Evolutionary conservation across 345 rosid genomes (phyloP), one percentile per base, ranked within the genome.

Genomic region (Fremontodendron californicum): DNA sequence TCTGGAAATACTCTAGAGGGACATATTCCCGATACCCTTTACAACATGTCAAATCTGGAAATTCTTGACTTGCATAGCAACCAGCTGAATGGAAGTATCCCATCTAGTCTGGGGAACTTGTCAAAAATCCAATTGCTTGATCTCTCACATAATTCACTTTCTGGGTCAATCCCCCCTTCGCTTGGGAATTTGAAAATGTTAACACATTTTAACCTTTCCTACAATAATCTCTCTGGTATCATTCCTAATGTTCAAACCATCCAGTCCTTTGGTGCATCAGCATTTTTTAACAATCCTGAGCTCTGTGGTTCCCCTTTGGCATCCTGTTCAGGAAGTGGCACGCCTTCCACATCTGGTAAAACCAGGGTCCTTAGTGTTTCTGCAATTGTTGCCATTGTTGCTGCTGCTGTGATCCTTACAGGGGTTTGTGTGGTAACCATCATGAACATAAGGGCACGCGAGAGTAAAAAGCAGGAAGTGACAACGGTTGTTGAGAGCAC

Each of bases 301-400:
- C 93, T 93, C 71, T 93, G 98, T 31, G 99, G 99, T 74, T 29
- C 84, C 45, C 99, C 99, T 65, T 85, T 95, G 78, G 77, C 77
- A 29, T 66, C 93, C 51, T 95, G 99, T 87, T 84, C 86, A n/a
- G 70, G 49, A 43, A 78, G 45, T 79, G 84, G 83, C 77, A 67
- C 83, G 0, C 3, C 77, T 55, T 62, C 85, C 46, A 40, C 74
- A 57, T 49, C 89, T 18, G 82, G 82, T 77, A 86, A 79, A 43
- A 83, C 88, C 6, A 82, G 81, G 63, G 86, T 89, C 77, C 89
- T 93, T 45, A 89, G 93, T 75, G 89, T 83, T 80, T 89, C 99
- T 18, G 97, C 84, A 64, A 91, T 96, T 81, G 82, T 96, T 52
- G 93, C 90, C n/a, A 96, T 96, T 73, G 83, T 89, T 27, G 98